Evolutionary conservation across 2,329 filamentous ascomycete species (phyloP), one percentile per base, ranked within the genome.

Genomic region (Neofusicoccum laricinum): DNA sequence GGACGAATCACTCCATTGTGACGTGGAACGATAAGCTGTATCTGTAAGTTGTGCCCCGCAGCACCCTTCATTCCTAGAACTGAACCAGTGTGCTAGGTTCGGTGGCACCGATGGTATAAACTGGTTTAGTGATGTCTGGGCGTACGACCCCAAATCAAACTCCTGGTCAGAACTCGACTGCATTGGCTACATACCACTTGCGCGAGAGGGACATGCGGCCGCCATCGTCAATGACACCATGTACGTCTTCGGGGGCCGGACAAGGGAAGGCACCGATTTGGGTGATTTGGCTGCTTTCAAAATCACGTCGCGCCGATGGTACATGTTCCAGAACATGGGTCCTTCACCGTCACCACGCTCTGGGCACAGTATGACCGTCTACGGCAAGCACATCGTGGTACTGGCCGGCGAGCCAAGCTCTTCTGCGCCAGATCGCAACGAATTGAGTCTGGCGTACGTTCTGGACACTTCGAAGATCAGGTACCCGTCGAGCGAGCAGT

Each of bases 81-180:
- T 61, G 21, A 59, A 65, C 69, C 50, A 65, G 25, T 64, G 53
- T 61, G 17, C 11, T 69, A 95, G 91, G n/a, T 99, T 99, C 75
- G 95, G 95, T 70, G 95, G 95, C 67, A 99, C 95, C 1, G 97
- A 99, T 74, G 95, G 95, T 45, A 87, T 93, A 64, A 88, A 91
- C 72, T 99, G 95, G 96, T 99, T 98, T 81, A 99, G 98, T 76
- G 95, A 99, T 75, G 95, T 99, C 53, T 99, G 95, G 95, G 92
- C 89, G 61, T 99, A 95, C 75, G 94, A 97, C 71, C 91, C 93
- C 7, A 84, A 88, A 63, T 81, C 86, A 50, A 97, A 97, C 76
- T 81, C 85, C 64, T 99, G 95, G 95, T 81, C 87, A 10, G 90
- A 96, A 74, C 84, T 97, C 64, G 94, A 98, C 73, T 99, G 95